Base-by-base conservation (phyloP, 2,329 filamentous ascomycete species). In the Fusarium buharicum region DNA sequence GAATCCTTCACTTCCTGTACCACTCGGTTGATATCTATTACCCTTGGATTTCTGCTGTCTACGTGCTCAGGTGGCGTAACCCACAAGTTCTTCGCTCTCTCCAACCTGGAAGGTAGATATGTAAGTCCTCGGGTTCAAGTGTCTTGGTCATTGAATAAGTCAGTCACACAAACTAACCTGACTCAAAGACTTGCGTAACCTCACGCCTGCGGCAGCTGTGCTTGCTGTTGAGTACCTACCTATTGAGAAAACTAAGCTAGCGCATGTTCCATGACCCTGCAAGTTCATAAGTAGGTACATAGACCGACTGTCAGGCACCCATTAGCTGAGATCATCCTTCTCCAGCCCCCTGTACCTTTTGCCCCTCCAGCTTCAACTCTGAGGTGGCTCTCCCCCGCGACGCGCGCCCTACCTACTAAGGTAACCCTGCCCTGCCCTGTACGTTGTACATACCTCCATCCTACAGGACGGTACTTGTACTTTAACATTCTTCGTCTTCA, bases 41-140 rank as follows among this genome's bases (percentile, higher is more conserved):
- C 68, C 62, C 59, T 61, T 54, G 41, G 16, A 38, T 39, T 54
- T 58, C 49, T 48, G 55, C 50, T 37, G 56, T 64, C 46, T 57
- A 60, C 49, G 55, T 57, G 60, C 64, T 61, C 63, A 62, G 50
- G 67, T 69, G 64, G 67, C 57, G 64, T 57, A 59, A 56, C 55
- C 65, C 59, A 63, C 55, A 62, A 40, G 31, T 49, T 60, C 46
- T 45, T 50, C 43, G 30, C 30, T 31, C 30, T 31, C 12, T 14
- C 55, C 20, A 22, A 49, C 47, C 49, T 31, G 22, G 22, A 24
- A 24, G 22, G 8, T 24, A 22, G n/a, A n/a, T n/a, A n/a, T n/a
- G 20, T 22, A 22, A 7, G 20, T 22, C 4, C 20, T 59, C 47
- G 24, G 33, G 37, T 34, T 50, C 44, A 55, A 64, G 51, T 47